Conservation (phyloP, 106 monocot species). For the Posidonia australis region DNA sequence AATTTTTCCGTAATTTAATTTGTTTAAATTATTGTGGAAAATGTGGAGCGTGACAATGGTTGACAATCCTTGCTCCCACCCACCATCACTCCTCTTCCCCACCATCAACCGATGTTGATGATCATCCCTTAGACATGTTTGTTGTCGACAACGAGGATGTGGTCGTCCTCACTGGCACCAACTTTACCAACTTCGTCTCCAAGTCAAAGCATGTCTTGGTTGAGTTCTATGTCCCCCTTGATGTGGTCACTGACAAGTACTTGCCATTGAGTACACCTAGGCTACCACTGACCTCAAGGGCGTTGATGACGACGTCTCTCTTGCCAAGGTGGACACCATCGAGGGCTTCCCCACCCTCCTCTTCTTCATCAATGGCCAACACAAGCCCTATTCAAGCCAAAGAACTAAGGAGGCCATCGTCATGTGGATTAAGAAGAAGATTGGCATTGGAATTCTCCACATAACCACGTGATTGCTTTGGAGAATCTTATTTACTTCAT, state of each 20-base stretch:
- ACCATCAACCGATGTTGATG: too few species aligned
- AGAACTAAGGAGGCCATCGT: conserved; percentile 72
- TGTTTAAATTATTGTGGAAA: too few species aligned
- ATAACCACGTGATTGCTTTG: too few species aligned
- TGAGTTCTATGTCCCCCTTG: conserved; percentile 98
- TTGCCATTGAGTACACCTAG: conserved; percentile 83
- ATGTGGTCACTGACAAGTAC: conserved; percentile 85
- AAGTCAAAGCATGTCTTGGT: conserved; percentile 65
- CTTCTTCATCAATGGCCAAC: conserved; percentile 76
- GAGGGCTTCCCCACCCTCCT: conserved; percentile 89
- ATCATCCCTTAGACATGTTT: conserved; percentile 3
- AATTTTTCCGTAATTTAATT: too few species aligned
- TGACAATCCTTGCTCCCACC: too few species aligned
- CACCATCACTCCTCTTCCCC: too few species aligned
- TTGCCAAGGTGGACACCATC: conserved; percentile 89
- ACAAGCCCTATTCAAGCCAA: conserved; percentile 42
- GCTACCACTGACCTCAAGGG: conserved; percentile 67
- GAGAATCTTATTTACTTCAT: too few species aligned
- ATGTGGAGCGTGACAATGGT: too few species aligned
- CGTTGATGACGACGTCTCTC: conserved; percentile 32
- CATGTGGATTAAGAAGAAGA: conserved; percentile 93
- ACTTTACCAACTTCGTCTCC: conserved; percentile 66
- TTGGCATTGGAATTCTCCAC: conserved; percentile 63
- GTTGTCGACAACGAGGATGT: conserved; percentile 75
- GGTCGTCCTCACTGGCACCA: conserved; percentile 49